Evolutionary conservation across 495 filamentous ascomycete species (phyloP), one percentile per base, ranked within the genome.

Genomic region (Podospora appendiculata): DNA sequence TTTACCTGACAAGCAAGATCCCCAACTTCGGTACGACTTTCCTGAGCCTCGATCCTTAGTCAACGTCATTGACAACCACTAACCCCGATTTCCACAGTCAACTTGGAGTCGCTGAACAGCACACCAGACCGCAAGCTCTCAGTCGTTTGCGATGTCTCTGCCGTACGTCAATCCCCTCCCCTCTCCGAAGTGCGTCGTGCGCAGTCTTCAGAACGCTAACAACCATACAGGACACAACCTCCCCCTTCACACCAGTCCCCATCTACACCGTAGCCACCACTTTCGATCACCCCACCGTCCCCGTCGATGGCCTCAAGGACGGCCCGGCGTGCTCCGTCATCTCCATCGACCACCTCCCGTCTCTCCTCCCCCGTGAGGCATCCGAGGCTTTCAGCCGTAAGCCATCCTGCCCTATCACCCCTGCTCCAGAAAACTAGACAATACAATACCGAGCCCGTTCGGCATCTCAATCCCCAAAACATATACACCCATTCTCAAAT

Each of bases 341-440:
- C 65, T 84, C 81, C 48, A 96, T 97, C 59, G 91, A 96, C 64
- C 92, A 96, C 64, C 79, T 97, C 8, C 92, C 92, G 6, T 87
- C 83, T 32, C 79, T 96, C 38, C 78, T 97, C 14, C 88, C 92
- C 9, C 75, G 91, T 42, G 92, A 97, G 69, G 83, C 88, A 38
- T 88, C 82, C 34, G 92, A 97, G 74, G 62, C 87, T 25, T 96
- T 96, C 67, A 89, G 84, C 70, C 55, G 60, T 59, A 51, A 33
- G 62, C 62, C 14, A 9, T 32, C 12, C n/a, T 38, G 5, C 25
- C 25, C 25, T 25, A n/a, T n/a, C n/a, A n/a, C 25, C 25, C 25
- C 25, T 25, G 25, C 25, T 5, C 25, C 25, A n/a, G n/a, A n/a
- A n/a, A n/a, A n/a, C n/a, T n/a, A n/a, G n/a, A n/a, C n/a, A n/a